A percentile compares a stretch with the other conserved stretches of the same genome.
phyloP scores from a whole-genome alignment of 257 asterid species.

The Jasminum sambac region DNA sequence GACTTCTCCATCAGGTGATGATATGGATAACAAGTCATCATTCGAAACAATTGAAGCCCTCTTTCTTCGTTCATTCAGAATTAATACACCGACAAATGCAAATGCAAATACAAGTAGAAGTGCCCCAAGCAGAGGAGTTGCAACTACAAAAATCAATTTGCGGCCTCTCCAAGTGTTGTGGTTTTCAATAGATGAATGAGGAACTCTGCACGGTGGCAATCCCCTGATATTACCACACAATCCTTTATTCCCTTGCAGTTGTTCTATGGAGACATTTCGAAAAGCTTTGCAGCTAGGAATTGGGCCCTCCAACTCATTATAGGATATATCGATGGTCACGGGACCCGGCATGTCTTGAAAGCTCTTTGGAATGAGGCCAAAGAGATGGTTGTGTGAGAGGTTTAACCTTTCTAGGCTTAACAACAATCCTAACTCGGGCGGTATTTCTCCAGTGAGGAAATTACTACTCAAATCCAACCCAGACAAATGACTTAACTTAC shows the following conservation, averaged over 20 bases:
- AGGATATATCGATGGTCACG: too few relatives aligned
- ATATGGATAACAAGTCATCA: neutral
- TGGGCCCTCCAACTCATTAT: too few relatives aligned
- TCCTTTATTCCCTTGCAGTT: neutral
- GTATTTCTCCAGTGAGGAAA: slow-evolving; percentile 12
- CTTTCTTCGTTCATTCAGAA: neutral
- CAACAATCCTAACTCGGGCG: neutral
- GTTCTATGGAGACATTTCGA: too few relatives aligned
- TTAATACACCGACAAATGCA: neutral
- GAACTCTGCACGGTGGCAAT: neutral
- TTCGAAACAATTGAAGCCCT: neutral
- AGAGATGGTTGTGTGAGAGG: neutral
- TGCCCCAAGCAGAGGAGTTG: neutral
- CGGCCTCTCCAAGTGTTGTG: too few relatives aligned
- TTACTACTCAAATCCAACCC: neutral
- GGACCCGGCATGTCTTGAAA: neutral
- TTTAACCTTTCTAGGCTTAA: neutral
- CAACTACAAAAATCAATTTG: neutral
- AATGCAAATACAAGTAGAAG: neutral
- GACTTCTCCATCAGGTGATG: neutral
- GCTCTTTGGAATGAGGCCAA: neutral
- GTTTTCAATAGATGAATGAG: too few relatives aligned
- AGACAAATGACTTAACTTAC: neutral
- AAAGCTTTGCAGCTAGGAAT: too few relatives aligned
- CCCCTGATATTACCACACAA: neutral